phyloP scores from a whole-genome alignment of 1,139 yeast species.

The Candida tropicalis region DNA sequence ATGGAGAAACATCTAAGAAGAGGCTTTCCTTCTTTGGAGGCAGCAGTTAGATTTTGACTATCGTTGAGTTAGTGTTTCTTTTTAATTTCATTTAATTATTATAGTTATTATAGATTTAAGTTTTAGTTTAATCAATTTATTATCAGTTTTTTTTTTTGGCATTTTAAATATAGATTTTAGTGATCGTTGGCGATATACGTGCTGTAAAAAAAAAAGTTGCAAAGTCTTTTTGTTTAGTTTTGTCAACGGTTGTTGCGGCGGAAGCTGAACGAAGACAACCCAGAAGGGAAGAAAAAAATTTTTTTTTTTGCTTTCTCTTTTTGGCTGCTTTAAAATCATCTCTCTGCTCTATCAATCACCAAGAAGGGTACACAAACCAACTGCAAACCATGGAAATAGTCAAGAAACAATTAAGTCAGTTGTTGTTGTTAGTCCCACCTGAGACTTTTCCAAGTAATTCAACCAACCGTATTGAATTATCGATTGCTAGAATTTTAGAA shows the following conservation, averaged over 20 bases:
- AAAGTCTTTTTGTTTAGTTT: no score
- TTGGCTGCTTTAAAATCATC: not conserved
- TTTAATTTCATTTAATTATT: not conserved
- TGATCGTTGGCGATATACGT: no score
- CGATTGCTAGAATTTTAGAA: slow-evolving; percentile 11
- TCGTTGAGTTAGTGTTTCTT: not conserved
- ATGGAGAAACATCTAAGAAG: slow-evolving; percentile 27
- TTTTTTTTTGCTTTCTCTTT: slow-evolving; percentile 4
- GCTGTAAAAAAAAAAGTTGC: no score
- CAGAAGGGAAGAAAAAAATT: not conserved
- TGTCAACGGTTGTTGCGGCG: not conserved
- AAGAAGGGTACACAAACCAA: not conserved
- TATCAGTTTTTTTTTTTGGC: not conserved
- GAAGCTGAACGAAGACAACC: no score
- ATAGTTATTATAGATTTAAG: slow-evolving; percentile 7
- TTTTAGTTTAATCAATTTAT: not conserved
- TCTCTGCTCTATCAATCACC: not conserved
- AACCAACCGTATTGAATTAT: slow-evolving; percentile 5
- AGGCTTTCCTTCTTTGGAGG: slow-evolving; percentile 36
- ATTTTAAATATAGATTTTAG: slow-evolving; percentile 7
- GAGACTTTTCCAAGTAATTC: slow-evolving; percentile 11
- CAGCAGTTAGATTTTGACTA: slow-evolving; percentile 10
- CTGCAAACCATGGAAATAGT: slow-evolving; percentile 11
- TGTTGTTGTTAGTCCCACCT: slow-evolving; percentile 16
- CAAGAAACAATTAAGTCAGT: slow-evolving; percentile 15